Base-by-base conservation (phyloP, 1,139 yeast genomes). In the Kurtzmaniella quercitrusa region DNA sequence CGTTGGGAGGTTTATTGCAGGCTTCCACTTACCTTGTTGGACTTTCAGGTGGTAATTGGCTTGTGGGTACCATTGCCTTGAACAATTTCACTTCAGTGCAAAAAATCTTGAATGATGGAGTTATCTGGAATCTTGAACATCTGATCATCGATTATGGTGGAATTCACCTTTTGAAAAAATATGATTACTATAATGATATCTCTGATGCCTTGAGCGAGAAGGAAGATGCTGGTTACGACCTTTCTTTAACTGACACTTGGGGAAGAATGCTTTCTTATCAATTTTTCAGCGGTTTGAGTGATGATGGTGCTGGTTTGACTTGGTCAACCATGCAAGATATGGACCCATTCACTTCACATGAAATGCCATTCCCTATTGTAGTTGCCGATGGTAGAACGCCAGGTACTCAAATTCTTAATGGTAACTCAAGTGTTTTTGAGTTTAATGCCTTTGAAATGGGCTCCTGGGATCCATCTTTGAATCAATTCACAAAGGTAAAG, bases 231-330 rank as follows among this genome's bases (percentile, higher is more conserved):
- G 96, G 96, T 1, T 91, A 75, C 63, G 82, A 84, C 42, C 68
- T 82, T 28, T 79, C 91, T 5, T 54, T 91, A 44, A 88, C 96
- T n/a, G 97, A 89, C 66, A 77, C 86, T 48, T 91, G 97, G 97
- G 95, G 94, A n/a, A 72, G 95, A 56, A 84, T 88, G 1, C 68
- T 89, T 42, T 78, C 94, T 1, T 78, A 83, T 55, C 95, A 88
- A 63, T 84, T 84, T 59, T 81, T 89, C 57, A 69, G 83, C 45
- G 68, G 70, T 43, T 66, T 70, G 40, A 59, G 73, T 32, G 75
- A 78, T 49, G 78, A 77, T 43, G 88, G 86, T 44, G 82, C 77
- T 2, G 82, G 78, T 5, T 67, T 83, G 54, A 76, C 86, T 2
- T 85, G 86, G 78, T 75, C 87, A 8, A 78, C 81, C 39, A 61